A percentile compares a stretch with the other conserved stretches of the same genome.
Conservation (phyloP, 2,329 filamentous ascomycete genomes). For the Fusarium kyushuense region DNA sequence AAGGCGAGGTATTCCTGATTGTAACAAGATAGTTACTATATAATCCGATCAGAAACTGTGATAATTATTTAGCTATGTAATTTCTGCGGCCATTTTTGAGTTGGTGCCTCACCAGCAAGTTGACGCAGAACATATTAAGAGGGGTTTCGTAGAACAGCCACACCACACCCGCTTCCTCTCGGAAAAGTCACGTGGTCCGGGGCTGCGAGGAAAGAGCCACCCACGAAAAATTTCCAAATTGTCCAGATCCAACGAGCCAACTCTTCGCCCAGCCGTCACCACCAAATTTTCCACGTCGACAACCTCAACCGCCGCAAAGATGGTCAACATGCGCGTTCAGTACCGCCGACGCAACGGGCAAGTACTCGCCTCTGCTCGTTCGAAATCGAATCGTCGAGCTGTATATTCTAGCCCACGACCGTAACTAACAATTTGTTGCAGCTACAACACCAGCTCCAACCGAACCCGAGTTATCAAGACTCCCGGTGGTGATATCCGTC, state of each 20-base stretch:
- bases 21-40: no score
- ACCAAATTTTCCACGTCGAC: slow-evolving; percentile 14
- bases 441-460: slow-evolving; percentile 99
- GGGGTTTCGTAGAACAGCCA: not conserved
- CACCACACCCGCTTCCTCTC: not conserved
- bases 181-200: not conserved
- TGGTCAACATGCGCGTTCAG: slow-evolving; percentile 63
- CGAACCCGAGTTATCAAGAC: slow-evolving; percentile 96
- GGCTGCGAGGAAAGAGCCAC: not conserved
- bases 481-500: slow-evolving; percentile 92
- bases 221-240: slow-evolving; percentile 54
- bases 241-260: slow-evolving; percentile 1
- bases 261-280: slow-evolving; percentile 12
- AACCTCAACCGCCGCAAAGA: slow-evolving; percentile 60
- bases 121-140: not conserved
- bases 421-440: slow-evolving; percentile 55
- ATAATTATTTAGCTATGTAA: not conserved
- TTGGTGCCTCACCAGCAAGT: not conserved
- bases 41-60: no score
- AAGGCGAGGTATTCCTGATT: not conserved
- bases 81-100: not conserved
- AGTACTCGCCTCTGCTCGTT: slow-evolving; percentile 56
- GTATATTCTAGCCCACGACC: slow-evolving; percentile 24
- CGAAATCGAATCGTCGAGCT: slow-evolving; percentile 33
- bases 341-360: slow-evolving; percentile 84